phyloP scores from a whole-genome alignment of 257 asterid species.

The Rauvolfia tetraphylla region DNA sequence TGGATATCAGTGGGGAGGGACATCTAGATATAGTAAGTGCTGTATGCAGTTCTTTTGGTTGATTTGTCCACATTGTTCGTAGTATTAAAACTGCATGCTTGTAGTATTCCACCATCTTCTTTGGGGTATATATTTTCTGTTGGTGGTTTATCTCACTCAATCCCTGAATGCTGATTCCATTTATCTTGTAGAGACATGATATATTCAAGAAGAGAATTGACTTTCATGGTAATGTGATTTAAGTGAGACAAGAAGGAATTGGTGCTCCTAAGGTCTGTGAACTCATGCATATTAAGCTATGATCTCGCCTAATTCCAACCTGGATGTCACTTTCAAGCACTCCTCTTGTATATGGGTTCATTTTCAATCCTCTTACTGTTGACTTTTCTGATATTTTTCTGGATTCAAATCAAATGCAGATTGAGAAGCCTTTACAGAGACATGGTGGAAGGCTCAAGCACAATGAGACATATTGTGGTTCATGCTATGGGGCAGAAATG shows the following conservation, averaged over 20 bases:
- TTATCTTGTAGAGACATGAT: conserved; percentile 71
- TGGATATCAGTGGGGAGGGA: conserved; percentile 98
- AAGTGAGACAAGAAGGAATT: conserved; percentile 73
- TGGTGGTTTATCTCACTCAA: conserved; percentile 3
- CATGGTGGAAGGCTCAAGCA: conserved; percentile 97
- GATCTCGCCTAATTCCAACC: not conserved
- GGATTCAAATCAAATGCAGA: conserved; percentile 43
- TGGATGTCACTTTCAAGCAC: conserved; percentile 4
- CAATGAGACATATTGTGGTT: conserved; percentile 92
- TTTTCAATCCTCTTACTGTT: not conserved
- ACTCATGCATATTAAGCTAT: conserved; percentile 4
- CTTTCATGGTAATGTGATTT: conserved; percentile 75
- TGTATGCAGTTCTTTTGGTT: conserved; percentile 17
- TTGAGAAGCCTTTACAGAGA: conserved; percentile 93
- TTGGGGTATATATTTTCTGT: conserved; percentile 12
- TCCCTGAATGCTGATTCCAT: not conserved
- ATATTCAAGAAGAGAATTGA: conserved; percentile 89
- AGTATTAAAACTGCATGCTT: conserved; percentile 11
- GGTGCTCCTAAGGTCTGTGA: conserved; percentile 88
- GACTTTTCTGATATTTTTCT: conserved; percentile 8
- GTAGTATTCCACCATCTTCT: conserved; percentile 7
- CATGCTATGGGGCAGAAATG: conserved; percentile 97
- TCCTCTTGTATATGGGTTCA: not conserved
- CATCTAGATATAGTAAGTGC: conserved; percentile 82
- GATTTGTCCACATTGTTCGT: conserved; percentile 11